Base-by-base conservation (phyloP, 2,329 filamentous ascomycete genomes). In the Microdochium bolleyi region DNA sequence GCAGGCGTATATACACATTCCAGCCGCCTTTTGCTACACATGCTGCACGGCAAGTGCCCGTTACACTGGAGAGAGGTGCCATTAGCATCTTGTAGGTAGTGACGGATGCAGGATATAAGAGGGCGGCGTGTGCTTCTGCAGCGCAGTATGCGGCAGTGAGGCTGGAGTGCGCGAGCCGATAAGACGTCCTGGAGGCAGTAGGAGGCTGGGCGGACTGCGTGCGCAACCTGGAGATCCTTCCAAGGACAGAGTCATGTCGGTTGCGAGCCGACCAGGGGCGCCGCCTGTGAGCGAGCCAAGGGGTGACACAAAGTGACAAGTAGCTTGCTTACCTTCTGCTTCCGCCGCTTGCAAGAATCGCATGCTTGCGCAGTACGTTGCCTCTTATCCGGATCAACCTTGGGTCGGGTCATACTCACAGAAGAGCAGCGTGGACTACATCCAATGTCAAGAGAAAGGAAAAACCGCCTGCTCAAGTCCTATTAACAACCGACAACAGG, bases 311-410 rank as follows among this genome's bases (percentile, higher is more conserved):
- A 46, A 46, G 21, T 46, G 19, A 46, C 24, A 52, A 52, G 38
- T 34, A 44, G 50, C 52, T 34, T 38, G 50, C 52, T 73, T 62
- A 83, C 83, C 74, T 85, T 87, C 69, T 86, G 83, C 65, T 87
- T 87, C 56, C 83, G 76, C 55, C 76, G 74, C 67, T 84, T 85
- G 70, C 83, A 87, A 56, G 73, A 79, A 57, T 84, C 79, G 64
- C 83, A 87, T 41, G 83, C 83, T 59, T 82, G 78, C 24, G 79
- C 79, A 51, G 78, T 85, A 60, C 83, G 78, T 67, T 82, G 78
- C 57, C 83, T 76, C 65, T 83, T 80, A 57, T 84, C 79, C 58
- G 76, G 73, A 30, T 77, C 72, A 55, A 83, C 77, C 64, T 74
- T 80, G 50, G 73, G 73, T 60, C 79, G 73, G 58, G 76, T 77